phyloP scores from a whole-genome alignment of 2,329 filamentous ascomycete genomes.

The Thielaviopsis euricoi region DNA sequence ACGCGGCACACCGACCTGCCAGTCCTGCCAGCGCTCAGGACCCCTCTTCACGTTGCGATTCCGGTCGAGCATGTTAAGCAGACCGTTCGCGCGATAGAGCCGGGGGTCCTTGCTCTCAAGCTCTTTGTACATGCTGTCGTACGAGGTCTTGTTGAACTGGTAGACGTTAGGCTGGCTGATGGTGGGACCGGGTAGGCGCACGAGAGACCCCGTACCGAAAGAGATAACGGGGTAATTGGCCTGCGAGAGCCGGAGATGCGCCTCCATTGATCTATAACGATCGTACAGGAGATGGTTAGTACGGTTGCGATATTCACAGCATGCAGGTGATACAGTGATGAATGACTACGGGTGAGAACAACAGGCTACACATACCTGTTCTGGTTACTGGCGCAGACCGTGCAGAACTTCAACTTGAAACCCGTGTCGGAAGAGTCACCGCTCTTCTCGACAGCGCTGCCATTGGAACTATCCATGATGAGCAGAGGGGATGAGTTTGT shows the following conservation, averaged over 20 bases:
- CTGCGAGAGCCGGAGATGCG: slow-evolving; percentile 79
- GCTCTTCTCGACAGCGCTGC: slow-evolving; percentile 23
- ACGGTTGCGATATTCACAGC: slow-evolving; percentile 4
- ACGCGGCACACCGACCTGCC: slow-evolving; percentile 73
- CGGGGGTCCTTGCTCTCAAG: slow-evolving; percentile 70
- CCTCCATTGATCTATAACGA: slow-evolving; percentile 75
- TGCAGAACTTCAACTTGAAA: slow-evolving; percentile 91
- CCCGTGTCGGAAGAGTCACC: slow-evolving; percentile 24
- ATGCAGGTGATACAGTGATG: neutral
- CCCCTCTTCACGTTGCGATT: slow-evolving; percentile 89
- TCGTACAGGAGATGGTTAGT: neutral
- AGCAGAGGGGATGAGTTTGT: neutral
- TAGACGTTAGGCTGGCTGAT: slow-evolving; percentile 95
- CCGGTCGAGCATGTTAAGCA: slow-evolving; percentile 87
- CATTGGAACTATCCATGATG: slow-evolving; percentile 16
- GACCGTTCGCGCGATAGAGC: slow-evolving; percentile 79
- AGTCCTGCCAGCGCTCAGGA: slow-evolving; percentile 95
- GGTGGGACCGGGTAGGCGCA: slow-evolving; percentile 78
- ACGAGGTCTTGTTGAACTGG: slow-evolving; percentile 93
- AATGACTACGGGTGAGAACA: neutral
- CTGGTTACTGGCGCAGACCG: slow-evolving; percentile 97
- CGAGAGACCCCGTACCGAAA: slow-evolving; percentile 88
- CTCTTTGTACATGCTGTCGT: slow-evolving; percentile 87
- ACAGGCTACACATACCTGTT: slow-evolving; percentile 51
- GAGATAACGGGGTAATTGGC: slow-evolving; percentile 91